phyloP scores from a whole-genome alignment of 2,329 filamentous ascomycete genomes.

The Fusarium compactum region DNA sequence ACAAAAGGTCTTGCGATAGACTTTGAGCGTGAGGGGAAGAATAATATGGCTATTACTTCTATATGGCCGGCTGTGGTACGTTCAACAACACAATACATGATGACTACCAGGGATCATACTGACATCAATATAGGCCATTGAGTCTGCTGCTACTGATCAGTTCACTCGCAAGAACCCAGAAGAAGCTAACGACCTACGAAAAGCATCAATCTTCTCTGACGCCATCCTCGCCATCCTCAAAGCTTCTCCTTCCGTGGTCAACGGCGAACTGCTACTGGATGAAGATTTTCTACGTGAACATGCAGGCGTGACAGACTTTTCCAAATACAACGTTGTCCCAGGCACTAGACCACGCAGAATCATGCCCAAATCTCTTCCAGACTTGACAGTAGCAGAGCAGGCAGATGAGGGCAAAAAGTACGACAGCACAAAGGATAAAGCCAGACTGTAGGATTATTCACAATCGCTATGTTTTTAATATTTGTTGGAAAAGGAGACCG shows the following conservation, averaged over 20 bases:
- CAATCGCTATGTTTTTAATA: constrained; percentile 23
- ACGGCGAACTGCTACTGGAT: constrained; percentile 79
- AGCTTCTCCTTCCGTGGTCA: constrained; percentile 71
- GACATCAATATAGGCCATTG: constrained; percentile 65
- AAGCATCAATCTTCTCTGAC: constrained; percentile 81
- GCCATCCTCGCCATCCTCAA: constrained; percentile 79
- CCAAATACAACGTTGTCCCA: constrained; percentile 75
- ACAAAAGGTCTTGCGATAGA: constrained; percentile 88
- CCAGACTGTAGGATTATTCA: constrained; percentile 54
- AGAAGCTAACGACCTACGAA: constrained; percentile 71
- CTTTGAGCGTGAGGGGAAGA: constrained; percentile 73
- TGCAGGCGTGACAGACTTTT: constrained; percentile 76
- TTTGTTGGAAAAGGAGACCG: constrained; percentile 21
- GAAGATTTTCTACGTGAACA: constrained; percentile 81
- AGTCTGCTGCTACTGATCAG: constrained; percentile 78
- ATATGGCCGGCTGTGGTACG: constrained; percentile 84
- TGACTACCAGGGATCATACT: background rate
- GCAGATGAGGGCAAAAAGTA: constrained; percentile 80
- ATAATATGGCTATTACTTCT: constrained; percentile 80
- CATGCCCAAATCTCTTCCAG: constrained; percentile 78
- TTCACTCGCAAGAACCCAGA: constrained; percentile 59
- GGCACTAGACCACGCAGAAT: constrained; percentile 77
- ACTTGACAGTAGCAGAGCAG: constrained; percentile 80
- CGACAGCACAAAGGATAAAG: constrained; percentile 67
- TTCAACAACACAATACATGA: background rate